Base-by-base conservation (phyloP, 441 rosid species). In the Viola pubescens region DNA sequence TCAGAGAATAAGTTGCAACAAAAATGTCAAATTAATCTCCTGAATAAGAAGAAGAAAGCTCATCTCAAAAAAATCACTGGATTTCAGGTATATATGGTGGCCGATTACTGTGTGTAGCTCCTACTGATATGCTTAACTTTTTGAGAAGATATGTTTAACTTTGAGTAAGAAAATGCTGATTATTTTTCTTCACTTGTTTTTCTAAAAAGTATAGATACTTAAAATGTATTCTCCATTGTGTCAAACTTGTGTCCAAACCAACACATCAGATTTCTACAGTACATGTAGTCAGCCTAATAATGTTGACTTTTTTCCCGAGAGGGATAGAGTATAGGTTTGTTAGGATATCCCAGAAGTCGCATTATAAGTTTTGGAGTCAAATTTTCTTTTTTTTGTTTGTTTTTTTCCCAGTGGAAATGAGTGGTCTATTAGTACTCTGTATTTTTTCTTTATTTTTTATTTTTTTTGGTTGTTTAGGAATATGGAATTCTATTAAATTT, bases 11-110 rank as follows among this genome's bases (percentile, higher is more conserved):
- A 90, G 82, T 75, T 94, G 83, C 92, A 85, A 60, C 88, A 74
- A 34, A 84, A 79, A 70, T 69, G 83, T 73, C 85, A 75, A 63
- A 88, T 94, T 63, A 81, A 88, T 77, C 77, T 94, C 78, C 95
- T 81, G 74, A 90, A 81, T 62, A 94, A 76, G 84, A 94, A 86
- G 84, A 94, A 90, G 87, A 90, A 88, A 77, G 65, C 97, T 62
- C 94, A 84, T 71, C 91, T 72, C 50, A 94, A 84, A 78, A 94
- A 90, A 78, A 90, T 94, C 71, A 94, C 97, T 37, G 97, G 99
- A 72, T 94, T 94, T 79, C 97, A 94, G 95, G 97, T 94, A 79
- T 68, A 52, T 59, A 42, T 26, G 34, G 34, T 26, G 34, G 34
- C 2, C 34, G 0, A 26, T 26, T 26, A 26, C 34, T 26, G 34